phyloP scores from a whole-genome alignment of 345 rosid species.

The Rhodamnia argentea region DNA sequence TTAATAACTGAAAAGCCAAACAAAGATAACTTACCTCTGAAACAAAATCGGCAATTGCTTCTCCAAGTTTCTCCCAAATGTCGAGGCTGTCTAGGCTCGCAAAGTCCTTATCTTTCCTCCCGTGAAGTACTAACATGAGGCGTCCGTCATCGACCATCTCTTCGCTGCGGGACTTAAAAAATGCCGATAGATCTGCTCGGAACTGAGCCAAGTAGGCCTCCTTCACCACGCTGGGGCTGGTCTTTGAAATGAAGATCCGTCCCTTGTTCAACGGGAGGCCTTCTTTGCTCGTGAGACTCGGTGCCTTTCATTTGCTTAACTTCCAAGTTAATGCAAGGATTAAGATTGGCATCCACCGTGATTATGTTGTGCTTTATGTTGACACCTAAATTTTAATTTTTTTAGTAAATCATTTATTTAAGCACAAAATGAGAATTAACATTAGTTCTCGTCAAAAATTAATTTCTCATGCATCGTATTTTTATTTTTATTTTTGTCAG shows the following conservation, averaged over 20 bases:
- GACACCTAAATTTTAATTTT: too few species aligned
- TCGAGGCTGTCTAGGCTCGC: not conserved
- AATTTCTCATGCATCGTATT: too few species aligned
- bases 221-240: conserved; percentile 6
- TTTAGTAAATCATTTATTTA: too few species aligned
- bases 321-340: not conserved
- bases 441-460: too few species aligned
- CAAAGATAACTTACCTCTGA: not conserved
- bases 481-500: too few species aligned
- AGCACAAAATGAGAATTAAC: too few species aligned
- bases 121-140: conserved; percentile 5
- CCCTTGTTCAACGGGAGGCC: conserved; percentile 15
- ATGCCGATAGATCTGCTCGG: conserved; percentile 5
- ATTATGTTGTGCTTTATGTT: not conserved
- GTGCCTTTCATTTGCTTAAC: conserved; percentile 1
- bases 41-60: conserved; percentile 5
- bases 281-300: not conserved
- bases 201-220: conserved; percentile 14
- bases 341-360: not conserved
- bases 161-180: conserved; percentile 4
- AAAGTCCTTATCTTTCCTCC: not conserved
- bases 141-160: conserved; percentile 11
- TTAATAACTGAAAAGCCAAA: too few species aligned
- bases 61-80: conserved; percentile 1
- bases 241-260: conserved; percentile 3